Conservation (phyloP, 2,329 filamentous ascomycete genomes). For the Beauveria bassiana region DNA sequence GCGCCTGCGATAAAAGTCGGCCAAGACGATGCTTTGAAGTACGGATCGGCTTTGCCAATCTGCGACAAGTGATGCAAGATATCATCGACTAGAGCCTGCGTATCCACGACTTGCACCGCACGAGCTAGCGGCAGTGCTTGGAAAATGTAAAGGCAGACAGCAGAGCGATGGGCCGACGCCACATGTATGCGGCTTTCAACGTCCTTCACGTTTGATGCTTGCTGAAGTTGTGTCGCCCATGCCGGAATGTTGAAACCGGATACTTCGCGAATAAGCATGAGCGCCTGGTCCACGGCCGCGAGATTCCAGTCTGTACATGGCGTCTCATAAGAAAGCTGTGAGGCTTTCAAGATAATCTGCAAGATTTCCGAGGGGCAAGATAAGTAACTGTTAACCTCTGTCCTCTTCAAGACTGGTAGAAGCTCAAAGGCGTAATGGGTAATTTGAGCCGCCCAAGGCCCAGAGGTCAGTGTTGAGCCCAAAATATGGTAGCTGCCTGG, state of each 20-base stretch:
- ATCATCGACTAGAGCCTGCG: conserved; percentile 38
- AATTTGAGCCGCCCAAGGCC: conserved; percentile 29
- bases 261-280: conserved; percentile 33
- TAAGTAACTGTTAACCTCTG: conserved; percentile 35
- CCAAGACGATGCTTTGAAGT: conserved; percentile 55
- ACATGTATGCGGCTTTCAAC: conserved; percentile 35
- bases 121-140: conserved; percentile 33
- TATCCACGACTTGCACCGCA: conserved; percentile 30
- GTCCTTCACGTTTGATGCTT: conserved; percentile 28
- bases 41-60: conserved; percentile 39
- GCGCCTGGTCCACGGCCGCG: conserved; percentile 27
- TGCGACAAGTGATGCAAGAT: conserved; percentile 43
- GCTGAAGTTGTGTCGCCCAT: conserved; percentile 34
- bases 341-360: conserved; percentile 36
- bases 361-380: conserved; percentile 36
- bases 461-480: conserved; percentile 30
- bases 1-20: conserved; percentile 51
- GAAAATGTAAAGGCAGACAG: conserved; percentile 40
- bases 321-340: conserved; percentile 34
- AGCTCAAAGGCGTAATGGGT: conserved; percentile 32
- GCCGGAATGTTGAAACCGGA: conserved; percentile 33
- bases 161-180: conserved; percentile 38
- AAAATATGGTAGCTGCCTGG: conserved; percentile 32
- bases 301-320: conserved; percentile 24
- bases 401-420: conserved; percentile 32